These are phyloP conservation scores for Boechera stricta DNA, from an alignment of 345 rosid species.

Conservation along the genomic window DNA sequence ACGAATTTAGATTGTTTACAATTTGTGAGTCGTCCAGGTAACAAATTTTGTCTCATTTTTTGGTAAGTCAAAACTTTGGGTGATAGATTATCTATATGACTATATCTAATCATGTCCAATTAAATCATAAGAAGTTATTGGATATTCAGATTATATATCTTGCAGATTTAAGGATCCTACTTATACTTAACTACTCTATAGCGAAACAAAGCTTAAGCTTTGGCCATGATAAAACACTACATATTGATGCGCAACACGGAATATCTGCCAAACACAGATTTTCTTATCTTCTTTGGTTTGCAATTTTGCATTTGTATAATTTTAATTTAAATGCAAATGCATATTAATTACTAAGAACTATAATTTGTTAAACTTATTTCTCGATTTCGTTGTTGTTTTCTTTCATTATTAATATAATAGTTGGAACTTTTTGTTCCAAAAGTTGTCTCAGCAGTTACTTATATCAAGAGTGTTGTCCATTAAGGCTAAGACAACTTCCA, in stretches of 20 bases:
- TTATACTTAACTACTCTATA: not conserved
- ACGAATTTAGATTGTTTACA: not conserved
- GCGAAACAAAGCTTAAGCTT: not conserved
- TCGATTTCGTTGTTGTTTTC: not conserved
- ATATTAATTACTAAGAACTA: not conserved
- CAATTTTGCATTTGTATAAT: not conserved
- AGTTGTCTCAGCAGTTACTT: conserved; percentile 28
- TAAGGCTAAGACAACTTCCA: conserved; percentile 23
- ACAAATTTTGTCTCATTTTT: too few species aligned
- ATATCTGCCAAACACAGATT: not conserved
- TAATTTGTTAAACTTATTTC: not conserved
- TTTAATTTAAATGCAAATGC: not conserved
- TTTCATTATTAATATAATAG: not conserved
- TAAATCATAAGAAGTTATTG: not conserved
- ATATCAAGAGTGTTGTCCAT: conserved; percentile 39
- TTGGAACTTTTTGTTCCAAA: not conserved
- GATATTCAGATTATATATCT: not conserved
- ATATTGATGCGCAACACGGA: not conserved
- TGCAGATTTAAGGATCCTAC: not conserved
- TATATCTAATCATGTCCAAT: too few species aligned
- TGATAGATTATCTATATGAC: too few species aligned
- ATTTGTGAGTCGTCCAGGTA: too few species aligned
- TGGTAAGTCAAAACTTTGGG: too few species aligned
- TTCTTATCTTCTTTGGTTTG: not conserved
- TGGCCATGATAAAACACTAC: not conserved